Evolutionary conservation across 2,329 filamentous ascomycete species (phyloP), one percentile per base, ranked within the genome.

Genomic region (Chlorencoelia australis): DNA sequence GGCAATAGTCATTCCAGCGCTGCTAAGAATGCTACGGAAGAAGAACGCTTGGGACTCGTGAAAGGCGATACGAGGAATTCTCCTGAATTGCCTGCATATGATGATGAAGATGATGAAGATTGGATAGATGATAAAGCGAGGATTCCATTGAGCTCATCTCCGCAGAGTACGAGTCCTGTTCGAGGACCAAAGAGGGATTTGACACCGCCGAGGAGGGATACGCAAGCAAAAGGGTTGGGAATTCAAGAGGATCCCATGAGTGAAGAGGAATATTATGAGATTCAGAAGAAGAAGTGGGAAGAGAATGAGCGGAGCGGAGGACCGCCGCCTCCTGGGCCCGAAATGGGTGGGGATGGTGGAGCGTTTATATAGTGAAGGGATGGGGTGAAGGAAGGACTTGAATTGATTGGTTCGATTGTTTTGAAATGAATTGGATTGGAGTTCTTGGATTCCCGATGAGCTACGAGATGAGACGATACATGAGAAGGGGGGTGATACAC

Each of bases 21-120:
- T 37, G 62, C 60, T 29, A 72, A 70, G 47, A 66, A 66, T 29
- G 73, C 73, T 2, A 88, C 82, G 0, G 87, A 94, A 56, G 87
- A 94, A 61, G 87, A 94, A 60, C 68, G 75, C 13, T 59, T 89
- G 5, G 87, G 86, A 0, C 70, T 94, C 4, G 86, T 94, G n/a
- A 81, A 80, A 48, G 81, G 82, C 17, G 81, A 86, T 53, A 68
- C 66, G 1, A 42, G 42, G 11, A 46, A 40, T 3, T 32, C 34
- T 14, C 43, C 48, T 8, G 31, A 32, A 1, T 7, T 42, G 4
- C 48, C 47, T 15, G 25, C 37, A 3, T 50, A 49, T 9, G 46
- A 47, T 5, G 44, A 42, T 11, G 46, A 47, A 13, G 45, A 53
- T 9, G 46, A 51, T 19, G 38, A 48, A n/a, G 44, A 48, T 0